Conservation (phyloP, 1,284 basidiomycete genomes). For the Ceratorhiza oryzae-sativae region DNA sequence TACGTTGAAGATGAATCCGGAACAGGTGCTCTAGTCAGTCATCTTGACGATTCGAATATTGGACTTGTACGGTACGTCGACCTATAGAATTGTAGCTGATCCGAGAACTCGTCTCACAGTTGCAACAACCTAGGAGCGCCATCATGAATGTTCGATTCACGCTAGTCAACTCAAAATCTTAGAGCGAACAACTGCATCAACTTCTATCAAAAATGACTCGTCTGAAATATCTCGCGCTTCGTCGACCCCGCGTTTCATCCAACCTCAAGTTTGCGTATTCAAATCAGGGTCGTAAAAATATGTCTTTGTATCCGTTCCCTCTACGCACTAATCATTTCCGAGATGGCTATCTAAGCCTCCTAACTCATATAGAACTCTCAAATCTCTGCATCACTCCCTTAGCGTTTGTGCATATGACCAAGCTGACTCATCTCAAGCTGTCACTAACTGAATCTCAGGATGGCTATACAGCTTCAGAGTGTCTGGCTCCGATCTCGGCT, state of each 20-base stretch:
- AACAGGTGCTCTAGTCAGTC: not conserved
- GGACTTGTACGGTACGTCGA: not conserved
- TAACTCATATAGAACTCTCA: not conserved
- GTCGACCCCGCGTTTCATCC: not conserved
- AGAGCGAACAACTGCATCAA: constrained; percentile 2
- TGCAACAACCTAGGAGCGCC: not conserved
- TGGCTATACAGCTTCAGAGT: not conserved
- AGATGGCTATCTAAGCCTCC: not conserved
- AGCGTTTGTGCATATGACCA: not conserved
- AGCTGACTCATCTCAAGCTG: constrained; percentile 15
- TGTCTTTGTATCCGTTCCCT: not conserved
- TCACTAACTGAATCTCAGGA: not conserved
- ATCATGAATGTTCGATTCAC: not conserved
- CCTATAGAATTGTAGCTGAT: too few species aligned
- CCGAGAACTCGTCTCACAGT: too few species aligned
- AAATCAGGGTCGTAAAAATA: not conserved
- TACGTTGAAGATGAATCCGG: not conserved
- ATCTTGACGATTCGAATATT: not conserved
- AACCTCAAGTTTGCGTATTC: not conserved
- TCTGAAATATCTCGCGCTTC: not conserved
- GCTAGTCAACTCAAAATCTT: not conserved
- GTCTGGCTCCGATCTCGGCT: not conserved
- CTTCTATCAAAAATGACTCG: not conserved
- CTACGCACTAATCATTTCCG: constrained; percentile 1
- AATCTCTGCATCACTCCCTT: not conserved